Evolutionary conservation across 2,329 filamentous ascomycete species (phyloP), one percentile per base, ranked within the genome.

Genomic region (Meredithiella fracta): DNA sequence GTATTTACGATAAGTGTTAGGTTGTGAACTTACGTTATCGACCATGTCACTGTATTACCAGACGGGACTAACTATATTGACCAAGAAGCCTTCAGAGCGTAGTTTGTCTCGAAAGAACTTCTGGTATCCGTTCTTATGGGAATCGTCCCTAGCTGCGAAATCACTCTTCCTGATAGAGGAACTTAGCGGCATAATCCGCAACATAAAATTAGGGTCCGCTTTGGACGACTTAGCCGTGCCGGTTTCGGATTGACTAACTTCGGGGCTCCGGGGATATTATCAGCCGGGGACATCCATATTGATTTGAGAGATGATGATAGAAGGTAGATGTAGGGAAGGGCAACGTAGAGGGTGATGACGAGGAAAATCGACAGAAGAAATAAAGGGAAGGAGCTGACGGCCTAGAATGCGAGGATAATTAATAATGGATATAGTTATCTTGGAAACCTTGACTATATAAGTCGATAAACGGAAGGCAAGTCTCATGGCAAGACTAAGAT

Each of bases 31-130:
- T 53, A 58, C 59, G 1, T 47, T 47, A 17, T 61, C 60, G 7
- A 20, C 37, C 70, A 73, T 73, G 57, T 60, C 63, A 40, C 71
- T 71, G 49, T 63, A 60, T 17, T 65, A 60, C 29, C 63, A 64
- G n/a, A 64, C 68, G 22, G 51, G 51, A 34, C 72, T 71, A 15
- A 73, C 69, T 65, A 71, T 71, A 64, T 68, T 66, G 57, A 64
- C 66, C 59, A 37, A 62, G 62, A 58, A 66, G 25, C 66, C 67
- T 8, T 61, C 61, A 17, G 51, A 57, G 1, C 54, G 38, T 23
- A 70, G 62, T 47, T 63, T 59, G n/a, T 61, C 59, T 34, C 64
- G 64, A 1, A 71, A 63, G 34, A 59, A 57, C 38, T 62, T 60
- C 31, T 69, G 67, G 64, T 70, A 72, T 38, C 69, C 68, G 60